phyloP scores from a whole-genome alignment of 306 rosid genomes.

The Argentina anserina region DNA sequence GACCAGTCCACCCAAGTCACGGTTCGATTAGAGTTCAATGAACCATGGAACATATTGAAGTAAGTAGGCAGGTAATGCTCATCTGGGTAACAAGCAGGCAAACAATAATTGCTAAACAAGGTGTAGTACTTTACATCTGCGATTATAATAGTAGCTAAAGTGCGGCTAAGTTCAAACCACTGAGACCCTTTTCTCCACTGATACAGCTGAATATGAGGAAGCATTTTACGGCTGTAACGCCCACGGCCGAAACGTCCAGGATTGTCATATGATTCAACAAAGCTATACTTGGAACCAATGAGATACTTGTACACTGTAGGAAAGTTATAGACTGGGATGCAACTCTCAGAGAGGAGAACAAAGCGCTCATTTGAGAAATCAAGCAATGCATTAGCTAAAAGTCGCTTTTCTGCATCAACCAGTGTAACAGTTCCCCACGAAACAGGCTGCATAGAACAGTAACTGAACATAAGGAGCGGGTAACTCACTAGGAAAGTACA shows the following conservation, averaged over 20 bases:
- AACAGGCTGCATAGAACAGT: slow-evolving; percentile 47
- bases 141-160: slow-evolving; percentile 46
- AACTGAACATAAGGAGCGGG: background rate
- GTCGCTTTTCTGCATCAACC: slow-evolving; percentile 90
- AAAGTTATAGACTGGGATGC: slow-evolving; percentile 87
- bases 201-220: slow-evolving; percentile 64
- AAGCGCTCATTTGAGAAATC: slow-evolving; percentile 88
- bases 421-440: slow-evolving; percentile 77
- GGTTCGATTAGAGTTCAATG: slow-evolving; percentile 71
- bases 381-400: slow-evolving; percentile 79
- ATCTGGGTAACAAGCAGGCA: slow-evolving; percentile 95
- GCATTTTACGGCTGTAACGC: slow-evolving; percentile 81
- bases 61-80: slow-evolving; percentile 86
- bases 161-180: slow-evolving; percentile 76
- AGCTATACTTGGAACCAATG: slow-evolving; percentile 54
- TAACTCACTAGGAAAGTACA: background rate
- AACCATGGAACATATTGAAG: slow-evolving; percentile 72
- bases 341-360: slow-evolving; percentile 89
- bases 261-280: slow-evolving; percentile 81
- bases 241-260: slow-evolving; percentile 87
- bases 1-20: slow-evolving; percentile 96
- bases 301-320: slow-evolving; percentile 72
- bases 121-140: slow-evolving; percentile 56
- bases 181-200: slow-evolving; percentile 95
- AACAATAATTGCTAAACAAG: slow-evolving; percentile 67